A percentile compares a stretch with the other conserved stretches of the same genome.
Conservation (phyloP, 495 filamentous ascomycete species). For the Neurospora sp. region DNA sequence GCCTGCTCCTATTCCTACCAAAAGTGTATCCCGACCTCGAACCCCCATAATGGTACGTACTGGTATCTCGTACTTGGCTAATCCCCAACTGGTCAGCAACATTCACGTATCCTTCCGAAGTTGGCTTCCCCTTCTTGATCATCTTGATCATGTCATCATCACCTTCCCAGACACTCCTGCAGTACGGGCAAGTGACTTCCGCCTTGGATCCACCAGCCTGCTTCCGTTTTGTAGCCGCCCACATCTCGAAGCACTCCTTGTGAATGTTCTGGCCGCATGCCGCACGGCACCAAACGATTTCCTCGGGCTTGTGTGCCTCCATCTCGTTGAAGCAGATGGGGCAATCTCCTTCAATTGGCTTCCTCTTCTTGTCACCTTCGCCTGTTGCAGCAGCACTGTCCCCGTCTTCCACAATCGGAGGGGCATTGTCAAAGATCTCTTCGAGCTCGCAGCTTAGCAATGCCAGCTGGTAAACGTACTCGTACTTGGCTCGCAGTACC, state of each 20-base stretch:
- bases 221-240: conserved; percentile 47
- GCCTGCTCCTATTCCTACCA: neutral
- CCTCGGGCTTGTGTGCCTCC: conserved; percentile 35
- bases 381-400: neutral
- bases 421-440: conserved; percentile 48
- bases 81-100: conserved; percentile 54
- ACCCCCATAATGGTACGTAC: neutral
- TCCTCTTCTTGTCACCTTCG: conserved; percentile 26
- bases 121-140: conserved; percentile 32
- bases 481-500: conserved; percentile 50
- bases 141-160: conserved; percentile 39
- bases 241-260: conserved; percentile 58
- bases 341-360: conserved; percentile 59
- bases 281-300: conserved; percentile 59
- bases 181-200: conserved; percentile 53
- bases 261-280: conserved; percentile 76
- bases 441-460: conserved; percentile 56
- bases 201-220: conserved; percentile 6
- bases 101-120: conserved; percentile 55
- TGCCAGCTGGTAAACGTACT: conserved; percentile 66
- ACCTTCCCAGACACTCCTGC: conserved; percentile 51
- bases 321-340: conserved; percentile 71
- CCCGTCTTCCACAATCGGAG: conserved; percentile 16
- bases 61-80: conserved; percentile 20
- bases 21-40: neutral